Evolutionary conservation across 345 rosid genomes (phyloP).

Genomic region (Gossypium thurberi): DNA sequence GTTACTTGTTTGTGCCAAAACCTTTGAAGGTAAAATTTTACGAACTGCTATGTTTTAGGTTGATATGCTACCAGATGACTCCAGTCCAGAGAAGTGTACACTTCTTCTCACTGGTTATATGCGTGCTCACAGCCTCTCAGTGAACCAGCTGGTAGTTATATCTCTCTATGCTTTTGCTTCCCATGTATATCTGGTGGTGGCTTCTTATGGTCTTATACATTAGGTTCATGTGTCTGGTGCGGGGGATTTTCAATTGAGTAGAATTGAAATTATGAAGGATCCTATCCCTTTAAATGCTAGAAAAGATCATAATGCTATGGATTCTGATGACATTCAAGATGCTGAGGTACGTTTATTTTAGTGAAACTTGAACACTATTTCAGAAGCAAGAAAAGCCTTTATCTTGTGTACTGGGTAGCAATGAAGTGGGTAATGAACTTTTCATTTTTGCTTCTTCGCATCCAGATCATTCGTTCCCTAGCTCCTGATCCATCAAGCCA

Average conservation of each 20-base stretch:
- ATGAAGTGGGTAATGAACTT: neutral
- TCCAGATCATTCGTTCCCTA: constrained; percentile 55
- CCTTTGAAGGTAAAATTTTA: neutral
- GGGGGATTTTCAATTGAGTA: constrained; percentile 80
- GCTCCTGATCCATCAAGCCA: constrained; percentile 57
- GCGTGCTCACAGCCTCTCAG: constrained; percentile 62
- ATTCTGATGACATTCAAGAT: constrained; percentile 45
- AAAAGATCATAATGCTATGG: constrained; percentile 64
- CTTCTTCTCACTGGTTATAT: constrained; percentile 72
- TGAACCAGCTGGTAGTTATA: constrained; percentile 75
- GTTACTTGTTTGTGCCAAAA: neutral
- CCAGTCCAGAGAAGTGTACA: constrained; percentile 50
- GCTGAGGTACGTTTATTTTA: constrained; percentile 44
- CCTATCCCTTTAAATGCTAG: constrained; percentile 61
- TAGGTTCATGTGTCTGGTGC: constrained; percentile 88
- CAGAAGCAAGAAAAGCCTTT: neutral
- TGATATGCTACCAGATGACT: constrained; percentile 43
- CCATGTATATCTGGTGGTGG: constrained; percentile 11
- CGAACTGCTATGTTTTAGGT: constrained; percentile 29
- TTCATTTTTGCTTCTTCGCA: neutral
- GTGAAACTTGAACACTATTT: neutral
- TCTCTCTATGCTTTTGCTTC: constrained; percentile 11
- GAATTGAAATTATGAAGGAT: constrained; percentile 75
- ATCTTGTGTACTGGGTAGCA: neutral
- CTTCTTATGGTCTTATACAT: constrained; percentile 12